phyloP scores from a whole-genome alignment of 352 stramenopile species.

The Globisporangium echinulatum region DNA sequence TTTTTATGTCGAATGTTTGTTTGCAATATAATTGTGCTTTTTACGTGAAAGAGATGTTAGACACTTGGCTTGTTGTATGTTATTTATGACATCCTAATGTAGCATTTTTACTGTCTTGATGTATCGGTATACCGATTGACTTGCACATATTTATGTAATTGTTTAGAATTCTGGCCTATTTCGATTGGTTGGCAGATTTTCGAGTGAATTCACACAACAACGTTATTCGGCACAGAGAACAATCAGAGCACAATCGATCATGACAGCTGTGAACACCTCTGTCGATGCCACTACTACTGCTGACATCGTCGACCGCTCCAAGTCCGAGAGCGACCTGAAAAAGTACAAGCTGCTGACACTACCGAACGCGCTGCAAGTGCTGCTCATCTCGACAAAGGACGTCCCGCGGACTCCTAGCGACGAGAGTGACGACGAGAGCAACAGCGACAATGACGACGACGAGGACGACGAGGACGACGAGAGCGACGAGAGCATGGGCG shows the following conservation, averaged over 20 bases:
- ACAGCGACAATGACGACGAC: slow-evolving; percentile 22
- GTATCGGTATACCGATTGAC: no score
- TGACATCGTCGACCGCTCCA: slow-evolving; percentile 52
- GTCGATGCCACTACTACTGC: not conserved
- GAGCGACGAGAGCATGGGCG: slow-evolving; percentile 18
- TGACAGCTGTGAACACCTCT: not conserved
- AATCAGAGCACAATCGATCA: not conserved
- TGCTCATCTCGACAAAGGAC: slow-evolving; percentile 65
- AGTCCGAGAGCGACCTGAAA: slow-evolving; percentile 79
- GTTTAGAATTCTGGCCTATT: no score
- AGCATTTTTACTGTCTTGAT: no score
- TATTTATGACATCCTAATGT: no score
- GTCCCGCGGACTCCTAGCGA: slow-evolving; percentile 26
- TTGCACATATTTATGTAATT: no score
- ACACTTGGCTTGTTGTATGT: no score
- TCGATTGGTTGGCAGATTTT: no score
- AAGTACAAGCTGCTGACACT: slow-evolving; percentile 81
- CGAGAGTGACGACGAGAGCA: slow-evolving; percentile 11
- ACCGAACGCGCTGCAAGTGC: slow-evolving; percentile 59
- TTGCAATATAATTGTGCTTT: no score
- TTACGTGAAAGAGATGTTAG: no score
- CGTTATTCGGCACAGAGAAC: not conserved
- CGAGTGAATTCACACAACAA: no score
- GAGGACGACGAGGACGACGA: slow-evolving; percentile 14
- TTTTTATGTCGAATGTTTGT: no score